Conservation (phyloP, 768 basidiomycete genomes). For the Panellus pusillus region DNA sequence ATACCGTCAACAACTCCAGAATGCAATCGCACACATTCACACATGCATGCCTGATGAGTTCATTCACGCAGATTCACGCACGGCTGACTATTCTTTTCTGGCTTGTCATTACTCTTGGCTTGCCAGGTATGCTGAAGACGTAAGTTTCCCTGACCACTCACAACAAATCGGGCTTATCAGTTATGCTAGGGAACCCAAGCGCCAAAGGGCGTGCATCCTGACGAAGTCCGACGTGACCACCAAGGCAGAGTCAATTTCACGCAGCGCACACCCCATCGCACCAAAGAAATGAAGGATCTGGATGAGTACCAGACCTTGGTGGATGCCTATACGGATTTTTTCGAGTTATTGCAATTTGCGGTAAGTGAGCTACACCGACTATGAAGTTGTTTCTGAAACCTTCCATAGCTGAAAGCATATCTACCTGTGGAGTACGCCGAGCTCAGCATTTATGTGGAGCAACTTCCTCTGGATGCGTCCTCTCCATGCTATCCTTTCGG, state of each 20-base stretch:
- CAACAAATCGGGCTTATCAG: background rate
- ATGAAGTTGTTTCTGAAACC: background rate
- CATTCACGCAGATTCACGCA: background rate
- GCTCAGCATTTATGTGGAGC: conserved; percentile 20
- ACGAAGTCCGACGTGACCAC: background rate
- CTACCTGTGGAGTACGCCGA: conserved; percentile 23
- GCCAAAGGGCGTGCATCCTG: background rate
- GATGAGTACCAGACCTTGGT: background rate
- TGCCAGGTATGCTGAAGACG: background rate
- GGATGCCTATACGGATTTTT: conserved; percentile 5
- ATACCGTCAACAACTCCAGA: background rate
- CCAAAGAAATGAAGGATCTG: background rate
- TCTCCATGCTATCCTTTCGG: conserved; percentile 26
- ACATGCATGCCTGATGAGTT: background rate
- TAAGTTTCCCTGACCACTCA: background rate
- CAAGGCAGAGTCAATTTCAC: background rate
- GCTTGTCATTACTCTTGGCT: background rate
- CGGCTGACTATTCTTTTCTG: no score
- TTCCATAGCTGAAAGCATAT: conserved; percentile 20
- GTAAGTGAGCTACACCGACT: no score
- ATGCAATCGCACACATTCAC: background rate
- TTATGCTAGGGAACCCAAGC: background rate
- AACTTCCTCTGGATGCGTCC: conserved; percentile 19
- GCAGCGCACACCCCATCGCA: background rate
- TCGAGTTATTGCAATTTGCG: background rate